phyloP scores from a whole-genome alignment of 805 yeast genomes.

The Kodamaea neixiangensis region DNA sequence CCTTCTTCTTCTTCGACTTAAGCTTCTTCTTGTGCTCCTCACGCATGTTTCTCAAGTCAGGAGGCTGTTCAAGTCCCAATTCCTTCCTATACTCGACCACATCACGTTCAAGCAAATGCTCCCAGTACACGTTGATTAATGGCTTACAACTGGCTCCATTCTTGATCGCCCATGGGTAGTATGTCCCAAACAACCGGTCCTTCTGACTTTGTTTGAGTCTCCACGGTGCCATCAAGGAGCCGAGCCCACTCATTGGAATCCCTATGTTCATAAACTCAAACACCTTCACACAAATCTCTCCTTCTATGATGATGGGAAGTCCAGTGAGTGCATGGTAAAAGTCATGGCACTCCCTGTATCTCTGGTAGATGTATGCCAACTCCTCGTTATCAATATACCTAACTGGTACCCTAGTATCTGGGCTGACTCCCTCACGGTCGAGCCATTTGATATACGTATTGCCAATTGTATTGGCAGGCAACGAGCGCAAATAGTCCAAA shows the following conservation, averaged over 20 bases:
- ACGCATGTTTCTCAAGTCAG: conserved; percentile 69
- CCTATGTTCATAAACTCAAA: conserved; percentile 91
- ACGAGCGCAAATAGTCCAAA: conserved; percentile 54
- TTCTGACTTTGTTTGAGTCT: conserved; percentile 66
- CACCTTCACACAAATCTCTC: conserved; percentile 93
- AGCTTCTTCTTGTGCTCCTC: conserved; percentile 32
- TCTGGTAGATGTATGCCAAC: conserved; percentile 86
- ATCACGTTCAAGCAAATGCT: conserved; percentile 70
- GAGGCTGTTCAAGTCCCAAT: conserved; percentile 73
- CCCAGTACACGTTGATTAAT: conserved; percentile 91
- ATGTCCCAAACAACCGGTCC: conserved; percentile 62
- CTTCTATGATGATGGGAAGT: conserved; percentile 87
- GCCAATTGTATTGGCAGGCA: conserved; percentile 77
- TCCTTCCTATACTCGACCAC: conserved; percentile 69
- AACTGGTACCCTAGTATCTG: conserved; percentile 90
- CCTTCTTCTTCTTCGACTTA: not conserved
- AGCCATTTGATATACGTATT: conserved; percentile 79
- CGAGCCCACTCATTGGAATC: conserved; percentile 93
- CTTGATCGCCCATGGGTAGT: conserved; percentile 83
- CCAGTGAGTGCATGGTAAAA: conserved; percentile 93
- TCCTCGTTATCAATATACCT: conserved; percentile 86
- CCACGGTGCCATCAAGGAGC: conserved; percentile 86
- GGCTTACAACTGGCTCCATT: conserved; percentile 75
- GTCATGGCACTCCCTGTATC: conserved; percentile 96
- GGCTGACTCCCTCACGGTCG: conserved; percentile 83